Evolutionary conservation across 768 basidiomycete genomes (phyloP).

Genomic region (Auriscalpium microsporum): DNA sequence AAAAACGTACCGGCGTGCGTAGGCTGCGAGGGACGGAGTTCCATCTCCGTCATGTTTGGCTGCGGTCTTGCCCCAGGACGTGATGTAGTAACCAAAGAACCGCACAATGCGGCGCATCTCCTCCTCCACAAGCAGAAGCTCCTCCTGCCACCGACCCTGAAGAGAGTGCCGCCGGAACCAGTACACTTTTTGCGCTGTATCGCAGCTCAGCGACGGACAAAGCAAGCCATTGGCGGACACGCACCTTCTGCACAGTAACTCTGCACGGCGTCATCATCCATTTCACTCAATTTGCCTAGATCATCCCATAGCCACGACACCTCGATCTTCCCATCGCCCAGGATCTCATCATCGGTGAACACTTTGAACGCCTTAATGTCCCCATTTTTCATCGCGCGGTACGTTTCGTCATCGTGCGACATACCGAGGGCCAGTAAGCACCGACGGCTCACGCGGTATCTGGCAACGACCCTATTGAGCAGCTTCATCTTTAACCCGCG

Average conservation of each 20-base stretch:
- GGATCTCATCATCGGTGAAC: background rate
- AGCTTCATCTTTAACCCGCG: background rate
- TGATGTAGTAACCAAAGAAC: conserved; percentile 1
- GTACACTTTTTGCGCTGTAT: conserved; percentile 2
- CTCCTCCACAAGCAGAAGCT: conserved; percentile 3
- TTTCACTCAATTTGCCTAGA: background rate
- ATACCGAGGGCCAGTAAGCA: background rate
- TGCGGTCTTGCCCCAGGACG: background rate
- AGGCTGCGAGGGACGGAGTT: background rate
- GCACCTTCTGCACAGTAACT: background rate
- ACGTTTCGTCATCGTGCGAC: background rate
- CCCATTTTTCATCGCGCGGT: background rate
- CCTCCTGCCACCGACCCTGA: conserved; percentile 2
- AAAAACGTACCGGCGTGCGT: background rate
- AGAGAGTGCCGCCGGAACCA: conserved; percentile 7
- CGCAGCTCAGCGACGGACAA: background rate
- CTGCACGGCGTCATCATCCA: background rate
- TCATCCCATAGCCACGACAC: background rate
- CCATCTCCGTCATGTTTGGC: background rate
- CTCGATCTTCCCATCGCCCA: background rate
- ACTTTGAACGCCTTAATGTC: background rate
- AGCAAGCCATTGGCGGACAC: background rate
- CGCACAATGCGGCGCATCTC: conserved; percentile 9
- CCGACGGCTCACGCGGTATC: background rate
- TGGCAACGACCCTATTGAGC: background rate